phyloP scores from a whole-genome alignment of 2,329 filamentous ascomycete genomes.

The Xylaria sp. region DNA sequence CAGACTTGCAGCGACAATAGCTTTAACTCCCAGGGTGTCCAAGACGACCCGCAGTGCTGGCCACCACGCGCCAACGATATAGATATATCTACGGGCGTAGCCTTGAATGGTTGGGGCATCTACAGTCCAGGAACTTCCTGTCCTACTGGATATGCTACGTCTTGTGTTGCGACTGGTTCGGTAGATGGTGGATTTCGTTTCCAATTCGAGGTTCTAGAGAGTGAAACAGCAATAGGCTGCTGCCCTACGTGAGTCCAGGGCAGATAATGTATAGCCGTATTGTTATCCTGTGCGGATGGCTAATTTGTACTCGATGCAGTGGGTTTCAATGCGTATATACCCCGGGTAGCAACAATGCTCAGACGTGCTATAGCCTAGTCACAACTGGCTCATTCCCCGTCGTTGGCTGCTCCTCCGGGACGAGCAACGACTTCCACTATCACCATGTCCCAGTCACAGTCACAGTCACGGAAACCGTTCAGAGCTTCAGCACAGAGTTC shows the following conservation, averaged over 20 bases:
- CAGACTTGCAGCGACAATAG: constrained; percentile 33
- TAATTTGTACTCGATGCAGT: constrained; percentile 6
- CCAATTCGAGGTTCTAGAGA: constrained; percentile 35
- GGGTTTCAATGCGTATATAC: constrained; percentile 16
- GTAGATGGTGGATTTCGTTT: constrained; percentile 32
- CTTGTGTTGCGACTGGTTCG: constrained; percentile 39
- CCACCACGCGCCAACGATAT: constrained; percentile 31
- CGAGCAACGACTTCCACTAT: constrained; percentile 2
- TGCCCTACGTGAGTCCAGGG: constrained; percentile 41
- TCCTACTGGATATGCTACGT: constrained; percentile 41
- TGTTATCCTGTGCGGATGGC: too few relatives aligned
- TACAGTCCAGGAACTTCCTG: constrained; percentile 45
- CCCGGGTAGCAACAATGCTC: constrained; percentile 19
- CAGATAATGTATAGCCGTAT: too few relatives aligned
- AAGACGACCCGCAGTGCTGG: constrained; percentile 42
- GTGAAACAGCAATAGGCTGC: constrained; percentile 44
- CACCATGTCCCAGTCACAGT: constrained; percentile 6
- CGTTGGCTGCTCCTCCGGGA: constrained; percentile 9
- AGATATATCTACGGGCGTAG: constrained; percentile 18
- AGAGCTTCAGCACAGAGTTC: background rate
- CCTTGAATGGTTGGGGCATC: constrained; percentile 43
- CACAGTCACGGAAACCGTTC: background rate
- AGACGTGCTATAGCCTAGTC: constrained; percentile 15
- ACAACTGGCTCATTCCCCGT: constrained; percentile 8
- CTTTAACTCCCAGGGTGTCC: constrained; percentile 16